Percentiles rank a stretch among this genome's conserved stretches.
Evolutionary conservation across 331 rosid species (phyloP).

Genomic region (Cucumis variabilis): DNA sequence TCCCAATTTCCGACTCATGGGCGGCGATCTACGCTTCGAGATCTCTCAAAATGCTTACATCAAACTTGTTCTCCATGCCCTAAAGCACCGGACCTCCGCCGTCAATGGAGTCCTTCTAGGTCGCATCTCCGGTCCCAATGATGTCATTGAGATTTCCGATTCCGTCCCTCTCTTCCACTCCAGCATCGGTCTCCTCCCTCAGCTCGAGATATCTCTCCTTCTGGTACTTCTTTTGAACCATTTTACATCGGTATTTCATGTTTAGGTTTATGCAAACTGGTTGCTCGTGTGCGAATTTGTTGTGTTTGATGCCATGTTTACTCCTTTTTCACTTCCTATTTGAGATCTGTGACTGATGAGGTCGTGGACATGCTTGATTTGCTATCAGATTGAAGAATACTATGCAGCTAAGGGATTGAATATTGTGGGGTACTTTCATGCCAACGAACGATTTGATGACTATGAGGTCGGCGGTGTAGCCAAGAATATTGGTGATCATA

Average conservation of each 20-base stretch:
- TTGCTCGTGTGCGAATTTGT: background rate
- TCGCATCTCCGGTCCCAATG: constrained; percentile 70
- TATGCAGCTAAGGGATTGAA: constrained; percentile 72
- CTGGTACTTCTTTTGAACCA: constrained; percentile 49
- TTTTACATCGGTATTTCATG: background rate
- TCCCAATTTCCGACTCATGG: constrained; percentile 54
- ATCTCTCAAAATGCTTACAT: constrained; percentile 85
- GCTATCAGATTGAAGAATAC: constrained; percentile 81
- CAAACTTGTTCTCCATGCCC: constrained; percentile 83
- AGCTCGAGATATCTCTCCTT: constrained; percentile 91
- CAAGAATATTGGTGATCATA: constrained; percentile 88
- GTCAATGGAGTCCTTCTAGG: constrained; percentile 92
- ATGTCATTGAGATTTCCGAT: constrained; percentile 77
- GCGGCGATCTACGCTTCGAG: constrained; percentile 76
- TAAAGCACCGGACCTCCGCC: constrained; percentile 84
- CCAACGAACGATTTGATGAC: constrained; percentile 95
- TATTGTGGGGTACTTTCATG: constrained; percentile 90
- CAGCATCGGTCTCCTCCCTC: constrained; percentile 90
- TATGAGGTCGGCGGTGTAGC: constrained; percentile 77
- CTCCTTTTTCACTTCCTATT: background rate
- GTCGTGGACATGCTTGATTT: constrained; percentile 27
- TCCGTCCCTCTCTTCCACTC: constrained; percentile 98
- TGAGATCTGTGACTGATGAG: constrained; percentile 27
- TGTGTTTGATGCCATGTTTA: background rate
- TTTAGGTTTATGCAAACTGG: background rate